phyloP scores from a whole-genome alignment of 495 filamentous ascomycete genomes.

The Neurospora pannonica region DNA sequence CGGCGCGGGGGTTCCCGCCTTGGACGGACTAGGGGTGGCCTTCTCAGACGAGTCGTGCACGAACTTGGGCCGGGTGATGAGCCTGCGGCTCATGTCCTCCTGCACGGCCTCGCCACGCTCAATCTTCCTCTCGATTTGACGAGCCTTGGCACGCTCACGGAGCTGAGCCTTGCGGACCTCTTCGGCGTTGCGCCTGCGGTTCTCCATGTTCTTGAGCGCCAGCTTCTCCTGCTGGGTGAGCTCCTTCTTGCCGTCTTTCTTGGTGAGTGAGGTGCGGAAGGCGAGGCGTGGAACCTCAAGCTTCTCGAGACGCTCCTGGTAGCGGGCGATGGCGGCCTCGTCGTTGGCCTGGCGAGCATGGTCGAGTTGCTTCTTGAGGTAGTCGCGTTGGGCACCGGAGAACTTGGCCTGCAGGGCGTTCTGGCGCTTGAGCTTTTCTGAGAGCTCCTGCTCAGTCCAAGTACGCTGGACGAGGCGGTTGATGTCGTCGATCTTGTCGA shows the following conservation, averaged over 20 bases:
- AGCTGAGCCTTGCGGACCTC: conserved; percentile 78
- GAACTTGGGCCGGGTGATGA: conserved; percentile 52
- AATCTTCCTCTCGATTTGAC: conserved; percentile 42
- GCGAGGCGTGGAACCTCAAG: conserved; percentile 61
- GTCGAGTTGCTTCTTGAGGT: conserved; percentile 51
- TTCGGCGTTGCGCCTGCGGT: conserved; percentile 70
- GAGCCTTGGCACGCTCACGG: conserved; percentile 59
- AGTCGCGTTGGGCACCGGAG: conserved; percentile 53
- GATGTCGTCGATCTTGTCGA: conserved; percentile 70
- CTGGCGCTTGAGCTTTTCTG: conserved; percentile 62
- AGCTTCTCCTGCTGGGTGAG: conserved; percentile 63
- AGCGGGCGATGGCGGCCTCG: conserved; percentile 44
- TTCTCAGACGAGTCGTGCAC: conserved; percentile 41
- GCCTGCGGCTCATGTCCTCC: conserved; percentile 50
- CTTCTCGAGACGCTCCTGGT: conserved; percentile 59
- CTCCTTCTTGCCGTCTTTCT: conserved; percentile 31
- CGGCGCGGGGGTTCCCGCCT: not conserved
- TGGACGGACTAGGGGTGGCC: not conserved
- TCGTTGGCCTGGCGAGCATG: conserved; percentile 56
- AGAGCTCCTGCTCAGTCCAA: conserved; percentile 73
- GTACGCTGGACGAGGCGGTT: conserved; percentile 63
- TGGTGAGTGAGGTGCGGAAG: conserved; percentile 49
- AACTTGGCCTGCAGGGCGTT: conserved; percentile 50
- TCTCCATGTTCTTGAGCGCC: conserved; percentile 63
- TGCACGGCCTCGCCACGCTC: conserved; percentile 40